These are phyloP conservation scores for Gossypium schwendimanii DNA, from an alignment of 441 rosid species.

Conservation along the genomic window DNA sequence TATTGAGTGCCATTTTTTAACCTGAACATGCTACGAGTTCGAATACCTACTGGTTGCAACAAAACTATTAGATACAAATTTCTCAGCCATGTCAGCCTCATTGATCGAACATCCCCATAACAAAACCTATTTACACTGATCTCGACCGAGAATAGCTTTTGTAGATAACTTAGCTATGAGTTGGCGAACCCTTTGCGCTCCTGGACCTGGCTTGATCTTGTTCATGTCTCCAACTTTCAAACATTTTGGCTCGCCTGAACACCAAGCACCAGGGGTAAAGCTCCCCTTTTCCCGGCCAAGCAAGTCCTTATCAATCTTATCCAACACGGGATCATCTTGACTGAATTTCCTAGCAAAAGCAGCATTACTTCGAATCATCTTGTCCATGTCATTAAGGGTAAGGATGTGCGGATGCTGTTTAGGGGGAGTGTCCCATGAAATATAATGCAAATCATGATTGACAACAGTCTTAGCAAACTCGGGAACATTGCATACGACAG, in stretches of 20 bases:
- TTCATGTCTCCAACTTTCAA: conserved; percentile 49
- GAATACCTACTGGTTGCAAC: conserved; percentile 1
- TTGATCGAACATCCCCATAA: conserved; percentile 1
- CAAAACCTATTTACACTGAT: conserved; percentile 68
- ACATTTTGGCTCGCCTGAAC: conserved; percentile 63
- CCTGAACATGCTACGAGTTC: conserved; percentile 4
- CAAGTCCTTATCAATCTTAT: conserved; percentile 58
- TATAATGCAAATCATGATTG: conserved; percentile 86
- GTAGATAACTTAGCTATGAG: conserved; percentile 50
- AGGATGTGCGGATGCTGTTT: conserved; percentile 82
- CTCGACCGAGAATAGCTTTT: conserved; percentile 34
- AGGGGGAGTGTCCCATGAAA: conserved; percentile 91
- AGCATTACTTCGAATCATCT: conserved; percentile 67
- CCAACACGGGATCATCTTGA: conserved; percentile 46
- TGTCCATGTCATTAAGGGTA: conserved; percentile 49
- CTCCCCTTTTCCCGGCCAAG: conserved; percentile 47
- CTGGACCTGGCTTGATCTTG: conserved; percentile 66
- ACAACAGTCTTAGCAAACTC: conserved; percentile 60
- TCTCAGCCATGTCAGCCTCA: conserved; percentile 3
- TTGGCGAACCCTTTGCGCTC: conserved; percentile 58
- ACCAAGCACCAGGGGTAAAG: conserved; percentile 96
- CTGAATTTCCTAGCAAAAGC: conserved; percentile 83
- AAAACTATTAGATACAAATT: conserved; percentile 11
- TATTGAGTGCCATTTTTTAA: conserved; percentile 5
- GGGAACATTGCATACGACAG: conserved; percentile 84